Conservation (phyloP, 2,329 filamentous ascomycete species). For the Nemania sp. region DNA sequence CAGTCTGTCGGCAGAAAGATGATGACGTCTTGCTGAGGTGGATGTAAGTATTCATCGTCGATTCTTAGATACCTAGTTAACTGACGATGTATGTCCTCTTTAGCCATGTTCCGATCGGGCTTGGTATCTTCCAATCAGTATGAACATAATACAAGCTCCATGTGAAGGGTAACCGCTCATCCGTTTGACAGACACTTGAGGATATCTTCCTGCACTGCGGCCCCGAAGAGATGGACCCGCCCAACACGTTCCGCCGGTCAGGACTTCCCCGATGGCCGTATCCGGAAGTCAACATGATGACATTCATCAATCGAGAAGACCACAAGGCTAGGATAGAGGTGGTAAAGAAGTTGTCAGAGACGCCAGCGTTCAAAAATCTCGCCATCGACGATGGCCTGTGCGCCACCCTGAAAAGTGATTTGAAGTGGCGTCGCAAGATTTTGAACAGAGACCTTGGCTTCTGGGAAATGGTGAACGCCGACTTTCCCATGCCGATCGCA, state of each 20-base stretch:
- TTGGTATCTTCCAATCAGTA: slow-evolving; percentile 17
- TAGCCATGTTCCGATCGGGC: slow-evolving; percentile 13
- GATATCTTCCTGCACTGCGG: slow-evolving; percentile 15
- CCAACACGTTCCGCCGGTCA: slow-evolving; percentile 6
- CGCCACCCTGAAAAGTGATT: slow-evolving; percentile 3
- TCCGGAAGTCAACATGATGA: slow-evolving; percentile 16
- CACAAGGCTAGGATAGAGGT: neutral
- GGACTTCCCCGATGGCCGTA: slow-evolving; percentile 9
- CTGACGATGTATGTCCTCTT: neutral
- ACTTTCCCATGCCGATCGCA: slow-evolving; percentile 1
- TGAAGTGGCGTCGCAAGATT: slow-evolving; percentile 7
- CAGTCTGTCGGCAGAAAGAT: slow-evolving; percentile 9
- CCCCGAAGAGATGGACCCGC: neutral
- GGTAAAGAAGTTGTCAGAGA: neutral
- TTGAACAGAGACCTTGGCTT: slow-evolving; percentile 5
- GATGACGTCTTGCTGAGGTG: slow-evolving; percentile 10
- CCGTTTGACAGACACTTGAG: slow-evolving; percentile 8
- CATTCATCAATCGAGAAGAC: slow-evolving; percentile 15
- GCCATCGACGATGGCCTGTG: neutral
- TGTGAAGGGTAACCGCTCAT: neutral
- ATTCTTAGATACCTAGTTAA: neutral
- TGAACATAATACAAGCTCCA: neutral
- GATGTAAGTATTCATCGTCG: slow-evolving; percentile 3
- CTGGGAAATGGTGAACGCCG: slow-evolving; percentile 11
- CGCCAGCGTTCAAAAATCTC: neutral